Evolutionary conservation across 1,284 basidiomycete species (phyloP).

Genomic region (Entoloma clypeatum): DNA sequence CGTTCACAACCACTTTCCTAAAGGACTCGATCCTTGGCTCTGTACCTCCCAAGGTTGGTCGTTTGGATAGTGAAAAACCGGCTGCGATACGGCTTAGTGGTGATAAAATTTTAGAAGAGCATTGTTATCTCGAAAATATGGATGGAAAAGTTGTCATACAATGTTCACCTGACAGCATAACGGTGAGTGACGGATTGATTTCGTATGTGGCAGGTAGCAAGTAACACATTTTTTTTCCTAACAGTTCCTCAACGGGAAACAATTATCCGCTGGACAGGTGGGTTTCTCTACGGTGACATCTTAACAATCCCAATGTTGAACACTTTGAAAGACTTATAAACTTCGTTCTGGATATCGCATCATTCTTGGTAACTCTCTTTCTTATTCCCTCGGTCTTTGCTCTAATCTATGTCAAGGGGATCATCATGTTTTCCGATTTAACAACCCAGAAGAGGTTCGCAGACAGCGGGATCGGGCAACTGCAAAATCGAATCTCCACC

Average conservation of each 20-base stretch:
- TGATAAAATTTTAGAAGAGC: conserved; percentile 86
- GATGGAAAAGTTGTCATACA: conserved; percentile 85
- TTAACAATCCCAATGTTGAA: conserved; percentile 21
- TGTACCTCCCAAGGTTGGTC: conserved; percentile 58
- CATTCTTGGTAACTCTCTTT: conserved; percentile 70
- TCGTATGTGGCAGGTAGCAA: conserved; percentile 3
- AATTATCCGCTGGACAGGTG: conserved; percentile 73
- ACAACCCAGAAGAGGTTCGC: conserved; percentile 92
- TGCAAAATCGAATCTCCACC: conserved; percentile 62
- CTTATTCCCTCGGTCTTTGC: background rate
- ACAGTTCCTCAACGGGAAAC: conserved; percentile 93
- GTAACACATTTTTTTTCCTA: conserved; percentile 7
- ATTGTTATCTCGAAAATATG: conserved; percentile 87
- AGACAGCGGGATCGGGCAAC: conserved; percentile 81
- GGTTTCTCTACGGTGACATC: conserved; percentile 21
- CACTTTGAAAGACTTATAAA: conserved; percentile 58
- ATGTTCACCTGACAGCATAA: conserved; percentile 76
- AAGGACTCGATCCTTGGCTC: conserved; percentile 8
- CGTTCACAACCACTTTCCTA: conserved; percentile 1
- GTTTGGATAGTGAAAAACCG: conserved; percentile 72
- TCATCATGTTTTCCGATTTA: conserved; percentile 97
- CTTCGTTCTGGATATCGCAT: conserved; percentile 92
- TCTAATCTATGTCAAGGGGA: conserved; percentile 59
- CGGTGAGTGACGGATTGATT: conserved; percentile 49
- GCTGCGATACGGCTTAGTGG: conserved; percentile 94